Evolutionary conservation across 805 yeast species (phyloP).

Genomic region (Ogataea henricii): DNA sequence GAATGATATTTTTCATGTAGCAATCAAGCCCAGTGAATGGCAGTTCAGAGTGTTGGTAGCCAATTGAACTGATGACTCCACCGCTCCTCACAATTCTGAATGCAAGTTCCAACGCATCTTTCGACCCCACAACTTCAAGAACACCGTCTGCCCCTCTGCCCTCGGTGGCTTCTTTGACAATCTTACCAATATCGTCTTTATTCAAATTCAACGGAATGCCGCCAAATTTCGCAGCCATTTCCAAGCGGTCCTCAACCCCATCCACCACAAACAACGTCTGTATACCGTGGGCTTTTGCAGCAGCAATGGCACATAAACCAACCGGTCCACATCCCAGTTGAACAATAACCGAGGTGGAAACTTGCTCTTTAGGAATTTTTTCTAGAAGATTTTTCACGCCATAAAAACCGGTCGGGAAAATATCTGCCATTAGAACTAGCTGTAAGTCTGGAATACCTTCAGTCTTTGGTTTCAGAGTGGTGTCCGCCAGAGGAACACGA

Average conservation of each 20-base stretch:
- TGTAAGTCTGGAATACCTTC: constrained; percentile 43
- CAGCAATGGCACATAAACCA: constrained; percentile 52
- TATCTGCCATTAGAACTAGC: constrained; percentile 61
- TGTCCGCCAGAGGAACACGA: constrained; percentile 57
- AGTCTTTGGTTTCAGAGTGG: constrained; percentile 50
- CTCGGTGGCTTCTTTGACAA: constrained; percentile 40
- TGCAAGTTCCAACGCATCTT: constrained; percentile 50
- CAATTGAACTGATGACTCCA: constrained; percentile 59
- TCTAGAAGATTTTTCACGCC: constrained; percentile 34
- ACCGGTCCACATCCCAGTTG: constrained; percentile 66
- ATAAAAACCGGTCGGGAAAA: constrained; percentile 63
- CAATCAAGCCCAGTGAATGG: constrained; percentile 61
- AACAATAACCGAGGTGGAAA: constrained; percentile 39
- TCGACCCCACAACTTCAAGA: constrained; percentile 60
- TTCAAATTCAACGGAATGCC: constrained; percentile 50
- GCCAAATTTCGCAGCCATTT: constrained; percentile 41
- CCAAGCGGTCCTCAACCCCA: constrained; percentile 47
- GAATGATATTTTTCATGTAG: constrained; percentile 54
- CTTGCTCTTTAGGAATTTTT: constrained; percentile 21
- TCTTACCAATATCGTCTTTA: constrained; percentile 39
- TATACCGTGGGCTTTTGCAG: constrained; percentile 48
- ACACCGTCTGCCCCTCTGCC: constrained; percentile 61
- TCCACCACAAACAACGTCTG: constrained; percentile 49
- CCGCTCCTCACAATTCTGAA: constrained; percentile 57
- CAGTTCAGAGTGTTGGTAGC: constrained; percentile 59